Conservation (phyloP, 2,329 filamentous ascomycete genomes). For the Graphilbum fragrans region DNA sequence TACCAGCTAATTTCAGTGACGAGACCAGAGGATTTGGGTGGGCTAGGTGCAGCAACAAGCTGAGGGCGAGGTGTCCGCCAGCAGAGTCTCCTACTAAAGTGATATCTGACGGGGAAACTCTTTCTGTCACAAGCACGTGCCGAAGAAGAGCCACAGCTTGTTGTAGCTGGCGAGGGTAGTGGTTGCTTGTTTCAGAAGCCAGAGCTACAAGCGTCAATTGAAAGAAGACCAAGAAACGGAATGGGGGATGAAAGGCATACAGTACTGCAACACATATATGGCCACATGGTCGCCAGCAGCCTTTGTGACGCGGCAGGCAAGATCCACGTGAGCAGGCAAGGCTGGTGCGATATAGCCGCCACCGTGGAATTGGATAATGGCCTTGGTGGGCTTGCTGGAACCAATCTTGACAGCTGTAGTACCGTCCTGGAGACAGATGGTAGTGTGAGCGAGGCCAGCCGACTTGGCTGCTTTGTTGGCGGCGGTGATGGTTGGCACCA, state of each 20-base stretch:
- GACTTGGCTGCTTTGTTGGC: not conserved
- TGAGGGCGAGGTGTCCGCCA: constrained; percentile 2
- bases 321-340: not conserved
- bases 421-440: constrained; percentile 1
- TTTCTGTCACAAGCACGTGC: not conserved
- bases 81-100: constrained; percentile 3
- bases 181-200: constrained; percentile 1
- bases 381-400: not conserved
- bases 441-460: not conserved
- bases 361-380: constrained; percentile 2
- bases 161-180: constrained; percentile 4
- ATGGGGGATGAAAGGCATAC: not conserved
- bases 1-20: not conserved
- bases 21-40: constrained; percentile 2
- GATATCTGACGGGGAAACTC: not conserved
- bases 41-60: constrained; percentile 3
- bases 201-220: not conserved
- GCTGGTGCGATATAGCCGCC: constrained; percentile 4
- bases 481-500: not conserved
- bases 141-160: constrained; percentile 1
- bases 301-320: constrained; percentile 1
- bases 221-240: not conserved
- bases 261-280: constrained; percentile 4
- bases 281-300: not conserved
- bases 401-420: not conserved